phyloP scores from a whole-genome alignment of 2,329 filamentous ascomycete species.

The Penicillium sp. region DNA sequence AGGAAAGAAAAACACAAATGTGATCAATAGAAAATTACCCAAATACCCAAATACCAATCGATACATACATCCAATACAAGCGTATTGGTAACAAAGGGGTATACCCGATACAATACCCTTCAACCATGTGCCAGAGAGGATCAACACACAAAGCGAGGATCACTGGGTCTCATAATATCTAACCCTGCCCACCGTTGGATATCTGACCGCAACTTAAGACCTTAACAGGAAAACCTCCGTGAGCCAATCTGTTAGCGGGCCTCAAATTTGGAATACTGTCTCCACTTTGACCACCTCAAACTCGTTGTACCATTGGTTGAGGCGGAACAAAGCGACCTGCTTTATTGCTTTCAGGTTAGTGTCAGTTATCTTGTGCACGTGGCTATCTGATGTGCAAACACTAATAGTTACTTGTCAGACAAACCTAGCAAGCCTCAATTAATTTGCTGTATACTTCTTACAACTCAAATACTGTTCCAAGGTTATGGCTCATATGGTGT shows the following conservation, averaged over 20 bases:
- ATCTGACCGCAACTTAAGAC: slow-evolving; percentile 23
- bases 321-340: slow-evolving; percentile 17
- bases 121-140: neutral
- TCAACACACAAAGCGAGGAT: slow-evolving; percentile 7
- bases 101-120: neutral
- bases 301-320: slow-evolving; percentile 1
- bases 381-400: slow-evolving; percentile 3
- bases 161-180: slow-evolving; percentile 2
- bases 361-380: neutral
- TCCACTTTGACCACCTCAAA: slow-evolving; percentile 1
- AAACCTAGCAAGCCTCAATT: neutral
- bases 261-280: slow-evolving; percentile 15
- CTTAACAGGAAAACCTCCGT: slow-evolving; percentile 14
- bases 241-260: slow-evolving; percentile 14
- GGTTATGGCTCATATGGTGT: neutral
- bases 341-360: slow-evolving; percentile 2
- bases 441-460: neutral
- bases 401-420: slow-evolving; percentile 1
- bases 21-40: neutral
- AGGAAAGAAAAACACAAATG: slow-evolving; percentile 3
- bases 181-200: slow-evolving; percentile 9
- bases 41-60: neutral
- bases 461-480: neutral
- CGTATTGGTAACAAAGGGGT: neutral
- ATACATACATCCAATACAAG: neutral